These are phyloP conservation scores for Candida smagusa DNA, from an alignment of 1,139 yeast species.

Conservation along the genomic window DNA sequence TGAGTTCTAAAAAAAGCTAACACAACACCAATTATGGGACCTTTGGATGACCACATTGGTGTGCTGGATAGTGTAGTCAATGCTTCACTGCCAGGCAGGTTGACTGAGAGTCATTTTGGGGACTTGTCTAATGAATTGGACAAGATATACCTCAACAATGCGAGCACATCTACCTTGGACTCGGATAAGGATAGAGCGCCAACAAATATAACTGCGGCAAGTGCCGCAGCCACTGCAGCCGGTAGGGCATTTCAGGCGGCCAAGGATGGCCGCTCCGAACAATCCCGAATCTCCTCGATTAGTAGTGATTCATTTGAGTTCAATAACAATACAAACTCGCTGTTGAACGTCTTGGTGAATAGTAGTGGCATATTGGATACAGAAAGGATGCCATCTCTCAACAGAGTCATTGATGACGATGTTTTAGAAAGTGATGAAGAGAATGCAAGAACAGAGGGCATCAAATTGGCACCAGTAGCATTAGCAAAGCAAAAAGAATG, in stretches of 20 bases:
- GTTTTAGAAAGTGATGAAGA: constrained; percentile 6
- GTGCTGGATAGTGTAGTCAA: neutral
- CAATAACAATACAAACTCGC: constrained; percentile 27
- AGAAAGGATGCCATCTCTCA: constrained; percentile 1
- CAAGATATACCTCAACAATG: constrained; percentile 26
- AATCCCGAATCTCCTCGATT: constrained; percentile 1
- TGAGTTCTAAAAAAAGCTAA: too few species aligned
- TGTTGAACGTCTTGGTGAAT: constrained; percentile 33
- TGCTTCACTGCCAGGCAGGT: too few species aligned
- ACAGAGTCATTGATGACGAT: constrained; percentile 3
- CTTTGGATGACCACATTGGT: neutral
- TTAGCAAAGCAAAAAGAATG: constrained; percentile 21
- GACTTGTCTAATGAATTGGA: constrained; percentile 34
- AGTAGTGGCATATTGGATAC: constrained; percentile 19
- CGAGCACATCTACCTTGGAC: constrained; percentile 33
- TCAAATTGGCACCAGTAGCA: constrained; percentile 4
- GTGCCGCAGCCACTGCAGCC: too few species aligned
- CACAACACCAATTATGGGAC: neutral
- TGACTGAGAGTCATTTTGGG: constrained; percentile 6
- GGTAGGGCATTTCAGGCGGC: too few species aligned
- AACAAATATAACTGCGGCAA: too few species aligned
- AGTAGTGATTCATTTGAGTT: constrained; percentile 11
- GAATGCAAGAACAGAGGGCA: constrained; percentile 10
- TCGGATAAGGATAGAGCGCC: constrained; percentile 14
- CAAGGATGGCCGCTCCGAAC: too few species aligned